Evolutionary conservation across 1,284 basidiomycete species (phyloP).

Genomic region (Tetrapyrgos nigripes): DNA sequence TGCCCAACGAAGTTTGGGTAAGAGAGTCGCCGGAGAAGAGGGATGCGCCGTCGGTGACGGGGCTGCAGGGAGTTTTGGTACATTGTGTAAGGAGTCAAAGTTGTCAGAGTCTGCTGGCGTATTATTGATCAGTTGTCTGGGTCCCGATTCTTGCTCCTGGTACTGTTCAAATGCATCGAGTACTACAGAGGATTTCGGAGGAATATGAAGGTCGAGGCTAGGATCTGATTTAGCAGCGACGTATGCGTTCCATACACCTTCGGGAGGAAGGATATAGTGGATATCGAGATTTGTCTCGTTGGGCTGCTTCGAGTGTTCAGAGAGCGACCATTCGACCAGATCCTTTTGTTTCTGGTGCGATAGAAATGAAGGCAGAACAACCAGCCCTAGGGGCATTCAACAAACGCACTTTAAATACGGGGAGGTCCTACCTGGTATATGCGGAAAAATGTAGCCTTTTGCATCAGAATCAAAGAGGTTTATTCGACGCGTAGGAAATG

Average conservation of each 20-base stretch:
- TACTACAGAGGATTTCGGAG: slow-evolving; percentile 42
- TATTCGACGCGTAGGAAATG: slow-evolving; percentile 42
- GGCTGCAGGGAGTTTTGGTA: slow-evolving; percentile 61
- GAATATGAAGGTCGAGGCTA: slow-evolving; percentile 40
- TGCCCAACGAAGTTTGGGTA: slow-evolving; percentile 86
- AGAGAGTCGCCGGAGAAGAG: slow-evolving; percentile 52
- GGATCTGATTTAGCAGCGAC: slow-evolving; percentile 40
- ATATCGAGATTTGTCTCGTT: slow-evolving; percentile 89
- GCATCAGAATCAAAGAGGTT: slow-evolving; percentile 20
- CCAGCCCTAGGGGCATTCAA: slow-evolving; percentile 64
- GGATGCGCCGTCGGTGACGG: slow-evolving; percentile 64
- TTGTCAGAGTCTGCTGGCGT: slow-evolving; percentile 62
- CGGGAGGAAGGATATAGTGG: slow-evolving; percentile 77
- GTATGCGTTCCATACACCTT: slow-evolving; percentile 77
- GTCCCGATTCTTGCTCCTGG: slow-evolving; percentile 46
- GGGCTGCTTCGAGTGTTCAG: slow-evolving; percentile 75
- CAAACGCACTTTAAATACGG: slow-evolving; percentile 29
- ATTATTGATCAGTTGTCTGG: slow-evolving; percentile 72
- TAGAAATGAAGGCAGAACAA: slow-evolving; percentile 80
- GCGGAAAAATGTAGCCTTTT: slow-evolving; percentile 57
- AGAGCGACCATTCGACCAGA: slow-evolving; percentile 74
- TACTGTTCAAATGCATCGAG: slow-evolving; percentile 26
- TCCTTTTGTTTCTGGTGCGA: slow-evolving; percentile 63
- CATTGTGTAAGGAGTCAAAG: slow-evolving; percentile 49
- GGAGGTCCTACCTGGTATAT: slow-evolving; percentile 57